Evolutionary conservation across 768 basidiomycete species (phyloP), one percentile per base, ranked within the genome.

Genomic region (Suillus subaureus): DNA sequence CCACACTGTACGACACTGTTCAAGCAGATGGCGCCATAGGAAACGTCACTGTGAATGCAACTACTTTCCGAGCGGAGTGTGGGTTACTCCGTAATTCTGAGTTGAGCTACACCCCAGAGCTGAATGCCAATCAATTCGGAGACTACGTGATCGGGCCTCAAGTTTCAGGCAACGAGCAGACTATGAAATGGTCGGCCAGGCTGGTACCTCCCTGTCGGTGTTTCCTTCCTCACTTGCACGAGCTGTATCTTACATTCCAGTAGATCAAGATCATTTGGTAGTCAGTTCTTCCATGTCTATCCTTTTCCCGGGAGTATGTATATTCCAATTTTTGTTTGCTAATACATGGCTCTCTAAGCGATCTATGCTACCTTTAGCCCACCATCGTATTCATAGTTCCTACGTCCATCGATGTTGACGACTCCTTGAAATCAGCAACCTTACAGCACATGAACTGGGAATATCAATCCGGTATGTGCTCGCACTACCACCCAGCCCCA

Each of bases 371-470:
- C 15, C 15, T 40, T 39, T 58, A 58, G 57, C 6, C 37, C 3
- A 58, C 39, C 18, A 58, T 70, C 1, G 64, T 47, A 5, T 70
- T 71, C 28, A 13, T 70, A 1, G 52, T 71, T 3, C 64, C 70
- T 26, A 61, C 64, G 6, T 33, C 28, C 40, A 6, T 67, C 39
- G 42, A 67, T 7, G 3, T 65, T 7, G 61, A 69, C 28, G 18
- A 6, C 13, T 65, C 64, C 35, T 6, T 66, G 43, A 3, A 52
- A 1, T 61, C 21, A 8, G 16, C 23, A 37, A 57, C 62, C 5
- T 12, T 60, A 6, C 43, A 51, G 5, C 61, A 45, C n/a, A 58
- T 62, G 52, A 60, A 62, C 6, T 62, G 61, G 61, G 51, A 56
- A 33, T 54, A 62, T 16, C 35, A 62, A 23, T 16, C 2, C 1